Evolutionary conservation across 2,329 filamentous ascomycete genomes (phyloP), one percentile per base, ranked within the genome.

Genomic region (Fusarium musae): DNA sequence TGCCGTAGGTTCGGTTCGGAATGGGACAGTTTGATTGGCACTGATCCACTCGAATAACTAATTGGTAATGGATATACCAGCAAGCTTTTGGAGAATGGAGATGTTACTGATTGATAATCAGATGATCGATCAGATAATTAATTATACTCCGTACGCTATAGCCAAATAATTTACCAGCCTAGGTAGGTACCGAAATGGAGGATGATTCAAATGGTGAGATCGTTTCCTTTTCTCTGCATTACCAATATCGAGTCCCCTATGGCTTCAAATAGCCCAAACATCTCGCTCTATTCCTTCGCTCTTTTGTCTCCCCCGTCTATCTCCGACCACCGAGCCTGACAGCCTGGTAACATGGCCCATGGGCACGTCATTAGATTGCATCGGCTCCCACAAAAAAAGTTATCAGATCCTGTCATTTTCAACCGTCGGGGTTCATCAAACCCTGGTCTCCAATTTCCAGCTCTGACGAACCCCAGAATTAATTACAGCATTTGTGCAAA

Each of bases 81-180:
- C 26, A 65, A 52, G 23, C 16, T 58, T 37, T 34, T 23, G 30
- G 34, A 44, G 46, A 32, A 30, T 23, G 30, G 34, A 44, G 46
- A 32, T 50, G 47, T 42, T 65, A 65, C 61, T 69, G 72, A 72
- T 74, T 72, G 68, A 72, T 70, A 73, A 71, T 58, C 60, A 53
- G 40, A 47, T 67, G 66, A 67, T 67, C 52, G 58, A 66, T 66
- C 64, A 66, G 63, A 43, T 64, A 59, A 42, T 59, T 52, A 39
- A 26, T 66, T 39, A 30, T 30, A 36, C 34, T 36, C 32, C 12
- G 34, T 36, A 17, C 37, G 65, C 36, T 36, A 23, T 11, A 34
- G 12, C 37, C 28, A 30, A 28, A 32, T 23, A 32, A 32, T 43
- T n/a, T n/a, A 17, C 21, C 12, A 44, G 15, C 26, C 26, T 47